Evolutionary conservation across 352 stramenopile genomes (phyloP), one percentile per base, ranked within the genome.

Genomic region (Phytophthora melonis): DNA sequence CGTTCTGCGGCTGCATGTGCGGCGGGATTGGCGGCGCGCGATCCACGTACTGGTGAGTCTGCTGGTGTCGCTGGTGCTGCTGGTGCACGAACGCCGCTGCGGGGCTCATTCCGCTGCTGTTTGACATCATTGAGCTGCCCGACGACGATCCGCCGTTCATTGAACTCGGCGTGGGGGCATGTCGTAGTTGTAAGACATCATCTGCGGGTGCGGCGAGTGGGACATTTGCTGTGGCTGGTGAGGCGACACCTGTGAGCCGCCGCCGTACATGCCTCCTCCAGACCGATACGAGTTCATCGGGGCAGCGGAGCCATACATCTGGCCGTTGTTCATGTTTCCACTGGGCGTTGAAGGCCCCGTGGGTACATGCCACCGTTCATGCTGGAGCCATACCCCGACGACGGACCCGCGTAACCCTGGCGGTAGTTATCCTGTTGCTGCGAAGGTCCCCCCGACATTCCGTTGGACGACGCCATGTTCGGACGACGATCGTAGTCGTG

Each of bases 301-400:
- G 14, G 78, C 61, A 9, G 60, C 19, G 13, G 56, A 53, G 36
- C 60, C 67, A 72, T 85, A 87, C 50, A 83, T 67, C 21, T 60
- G 49, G 10, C 63, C 73, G 32, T 68, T 74, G 36, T 68, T 77
- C 64, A 74, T 75, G 36, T 56, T 50, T 66, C 59, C 70, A 66
- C 58, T 74, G 36, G 74, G 43, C 18, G 70, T 64, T 57, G 59
- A 81, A 3, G 71, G 59, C 43, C 56, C 75, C 5, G 70, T 62
- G 76, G 65, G 70, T 90, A 93, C 74, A 91, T 78, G 52, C 78
- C 78, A 56, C 68, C 60, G 62, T 83, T 86, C 70, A 88, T 78
- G 62, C 79, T 73, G 9, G 66, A 56, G 52, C 45, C 58, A 68
- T 82, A 83, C 10, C 54, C 58, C 39, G 61, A 47, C 19, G 68